phyloP scores from a whole-genome alignment of 192 early-diverging fungal species.

The Gaertneriomyces semiglobifer region DNA sequence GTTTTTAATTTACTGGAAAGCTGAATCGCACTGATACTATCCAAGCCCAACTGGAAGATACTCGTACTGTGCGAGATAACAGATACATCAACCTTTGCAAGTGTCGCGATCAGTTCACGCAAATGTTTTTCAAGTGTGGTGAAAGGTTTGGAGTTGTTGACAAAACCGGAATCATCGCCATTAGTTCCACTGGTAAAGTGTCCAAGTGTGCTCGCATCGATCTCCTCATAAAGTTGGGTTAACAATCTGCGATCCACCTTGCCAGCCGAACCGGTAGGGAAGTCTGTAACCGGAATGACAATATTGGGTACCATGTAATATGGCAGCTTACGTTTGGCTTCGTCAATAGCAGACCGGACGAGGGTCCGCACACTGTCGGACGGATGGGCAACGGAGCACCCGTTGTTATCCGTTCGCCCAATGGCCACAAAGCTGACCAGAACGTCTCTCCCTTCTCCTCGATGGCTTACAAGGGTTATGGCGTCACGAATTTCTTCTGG shows the following conservation, averaged over 20 bases:
- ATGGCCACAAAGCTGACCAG: background rate
- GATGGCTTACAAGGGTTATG: background rate
- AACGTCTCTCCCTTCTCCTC: background rate
- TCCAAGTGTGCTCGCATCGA: background rate
- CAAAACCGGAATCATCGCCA: too few species aligned
- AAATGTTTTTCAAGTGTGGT: too few species aligned
- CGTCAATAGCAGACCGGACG: background rate
- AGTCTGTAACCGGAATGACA: conserved; percentile 10
- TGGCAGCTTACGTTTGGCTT: conserved; percentile 4
- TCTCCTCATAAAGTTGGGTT: background rate
- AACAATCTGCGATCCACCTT: conserved; percentile 13
- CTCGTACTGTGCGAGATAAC: conserved; percentile 2
- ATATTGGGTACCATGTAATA: conserved; percentile 21
- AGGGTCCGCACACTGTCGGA: background rate
- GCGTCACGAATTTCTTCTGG: background rate
- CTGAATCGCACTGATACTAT: conserved; percentile 18
- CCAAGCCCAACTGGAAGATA: conserved; percentile 24
- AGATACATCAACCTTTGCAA: background rate
- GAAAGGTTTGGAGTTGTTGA: too few species aligned
- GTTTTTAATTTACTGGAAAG: conserved; percentile 10
- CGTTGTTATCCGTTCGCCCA: background rate
- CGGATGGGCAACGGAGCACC: background rate
- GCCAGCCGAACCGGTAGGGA: conserved; percentile 10
- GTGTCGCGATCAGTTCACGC: too few species aligned
- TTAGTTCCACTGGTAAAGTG: background rate